phyloP scores from a whole-genome alignment of 208 protist genomes.

The Trypanosoma conorhini region DNA sequence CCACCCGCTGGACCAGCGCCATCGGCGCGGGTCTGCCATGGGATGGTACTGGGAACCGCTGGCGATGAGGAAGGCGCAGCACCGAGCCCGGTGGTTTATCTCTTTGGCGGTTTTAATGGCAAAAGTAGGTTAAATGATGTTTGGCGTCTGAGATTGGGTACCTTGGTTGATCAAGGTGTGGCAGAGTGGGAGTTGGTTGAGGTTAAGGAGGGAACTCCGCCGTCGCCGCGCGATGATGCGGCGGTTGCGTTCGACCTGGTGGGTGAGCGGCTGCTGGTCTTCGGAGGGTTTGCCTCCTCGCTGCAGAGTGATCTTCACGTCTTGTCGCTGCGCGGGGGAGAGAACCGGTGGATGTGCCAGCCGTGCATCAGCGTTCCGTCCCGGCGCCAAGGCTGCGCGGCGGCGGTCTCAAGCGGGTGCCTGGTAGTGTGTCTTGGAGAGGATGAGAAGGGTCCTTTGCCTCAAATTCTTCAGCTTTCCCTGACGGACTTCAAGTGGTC shows the following conservation, averaged over 20 bases:
- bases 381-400: slow-evolving; percentile 29
- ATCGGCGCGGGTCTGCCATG: slow-evolving; percentile 29
- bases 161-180: slow-evolving; percentile 28
- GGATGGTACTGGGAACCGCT: slow-evolving; percentile 23
- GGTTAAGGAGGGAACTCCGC: slow-evolving; percentile 23
- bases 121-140: slow-evolving; percentile 48
- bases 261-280: slow-evolving; percentile 43
- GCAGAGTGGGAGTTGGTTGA: slow-evolving; percentile 39
- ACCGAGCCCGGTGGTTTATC: slow-evolving; percentile 34
- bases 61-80: slow-evolving; percentile 15
- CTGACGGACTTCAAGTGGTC: slow-evolving; percentile 46
- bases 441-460: slow-evolving; percentile 28
- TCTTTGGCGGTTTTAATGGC: slow-evolving; percentile 71
- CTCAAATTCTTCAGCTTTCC: slow-evolving; percentile 39
- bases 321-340: slow-evolving; percentile 35
- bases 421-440: slow-evolving; percentile 42
- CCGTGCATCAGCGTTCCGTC: slow-evolving; percentile 24
- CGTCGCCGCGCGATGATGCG: slow-evolving; percentile 41
- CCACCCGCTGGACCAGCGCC: slow-evolving; percentile 4
- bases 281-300: slow-evolving; percentile 34
- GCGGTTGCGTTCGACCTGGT: slow-evolving; percentile 40
- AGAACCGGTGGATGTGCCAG: slow-evolving; percentile 31
- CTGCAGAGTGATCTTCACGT: slow-evolving; percentile 40
- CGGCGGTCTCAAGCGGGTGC: slow-evolving; percentile 29
- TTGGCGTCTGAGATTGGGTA: slow-evolving; percentile 43